Evolutionary conservation across 345 rosid genomes (phyloP).

Genomic region (Adansonia digitata): DNA sequence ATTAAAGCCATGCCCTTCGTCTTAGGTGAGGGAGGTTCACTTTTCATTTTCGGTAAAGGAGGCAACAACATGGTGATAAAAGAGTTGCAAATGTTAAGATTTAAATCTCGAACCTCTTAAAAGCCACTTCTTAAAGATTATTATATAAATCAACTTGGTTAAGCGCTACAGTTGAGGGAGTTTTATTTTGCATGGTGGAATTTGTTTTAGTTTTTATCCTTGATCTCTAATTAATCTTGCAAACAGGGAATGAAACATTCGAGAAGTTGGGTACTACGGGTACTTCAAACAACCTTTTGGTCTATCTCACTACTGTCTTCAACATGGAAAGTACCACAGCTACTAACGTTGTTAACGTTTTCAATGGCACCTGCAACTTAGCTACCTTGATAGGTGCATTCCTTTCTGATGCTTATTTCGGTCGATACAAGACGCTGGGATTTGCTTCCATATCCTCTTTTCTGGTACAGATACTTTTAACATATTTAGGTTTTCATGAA

Average conservation of each 20-base stretch:
- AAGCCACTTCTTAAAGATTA: no score
- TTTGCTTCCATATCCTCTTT: slow-evolving; percentile 54
- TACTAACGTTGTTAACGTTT: slow-evolving; percentile 47
- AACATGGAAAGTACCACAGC: slow-evolving; percentile 69
- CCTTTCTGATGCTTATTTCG: slow-evolving; percentile 65
- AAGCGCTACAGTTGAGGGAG: not conserved
- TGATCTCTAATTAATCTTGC: not conserved
- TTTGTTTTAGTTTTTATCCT: not conserved
- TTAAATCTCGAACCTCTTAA: no score
- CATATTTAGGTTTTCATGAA: no score
- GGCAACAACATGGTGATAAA: no score
- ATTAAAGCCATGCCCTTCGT: slow-evolving; percentile 16
- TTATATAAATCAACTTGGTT: no score
- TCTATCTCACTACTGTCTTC: slow-evolving; percentile 54
- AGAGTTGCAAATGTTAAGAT: no score
- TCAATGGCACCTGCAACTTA: slow-evolving; percentile 53
- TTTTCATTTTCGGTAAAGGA: no score
- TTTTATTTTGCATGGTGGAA: not conserved
- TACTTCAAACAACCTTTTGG: slow-evolving; percentile 41
- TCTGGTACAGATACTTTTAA: no score
- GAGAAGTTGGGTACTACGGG: slow-evolving; percentile 68
- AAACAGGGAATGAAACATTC: slow-evolving; percentile 72
- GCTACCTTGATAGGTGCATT: slow-evolving; percentile 65
- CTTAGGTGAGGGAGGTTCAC: not conserved
- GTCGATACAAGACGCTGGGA: slow-evolving; percentile 58